Percentiles rank a stretch among this genome's conserved stretches.
These are phyloP conservation scores for Ustilaginoidea virens DNA, from an alignment of 2,329 filamentous ascomycete genomes.

Conservation along the genomic window DNA sequence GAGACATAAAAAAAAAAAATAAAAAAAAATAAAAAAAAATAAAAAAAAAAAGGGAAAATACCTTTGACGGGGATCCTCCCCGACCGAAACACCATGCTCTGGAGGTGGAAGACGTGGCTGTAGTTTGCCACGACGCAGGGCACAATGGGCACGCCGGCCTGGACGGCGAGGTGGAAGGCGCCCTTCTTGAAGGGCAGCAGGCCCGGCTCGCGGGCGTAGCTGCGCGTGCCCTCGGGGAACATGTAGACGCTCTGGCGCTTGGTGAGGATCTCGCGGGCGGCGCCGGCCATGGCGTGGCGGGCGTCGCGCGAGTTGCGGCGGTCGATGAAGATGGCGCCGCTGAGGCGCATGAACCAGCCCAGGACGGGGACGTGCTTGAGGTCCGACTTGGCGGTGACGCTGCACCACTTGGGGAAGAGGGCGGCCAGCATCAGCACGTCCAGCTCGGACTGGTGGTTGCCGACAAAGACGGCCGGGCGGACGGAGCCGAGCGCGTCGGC, in stretches of 20 bases:
- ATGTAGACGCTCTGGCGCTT: conserved; percentile 68
- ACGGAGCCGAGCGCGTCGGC: conserved; percentile 43
- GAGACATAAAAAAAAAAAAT: too few species aligned
- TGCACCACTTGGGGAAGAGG: conserved; percentile 84
- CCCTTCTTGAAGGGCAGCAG: conserved; percentile 98
- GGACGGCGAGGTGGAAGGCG: conserved; percentile 87
- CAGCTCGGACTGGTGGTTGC: conserved; percentile 92
- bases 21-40: not conserved
- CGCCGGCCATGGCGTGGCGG: conserved; percentile 69
- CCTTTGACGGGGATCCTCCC: conserved; percentile 64
- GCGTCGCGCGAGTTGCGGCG: conserved; percentile 72
- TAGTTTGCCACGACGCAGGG: conserved; percentile 74
- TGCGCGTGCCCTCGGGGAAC: conserved; percentile 86
- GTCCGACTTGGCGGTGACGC: conserved; percentile 80
- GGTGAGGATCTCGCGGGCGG: conserved; percentile 61
- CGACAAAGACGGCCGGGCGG: conserved; percentile 79
- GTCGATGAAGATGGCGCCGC: conserved; percentile 89
- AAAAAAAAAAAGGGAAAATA: conserved; percentile 17
- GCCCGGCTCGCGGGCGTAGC: conserved; percentile 66
- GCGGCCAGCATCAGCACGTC: conserved; percentile 83
- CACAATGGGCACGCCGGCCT: conserved; percentile 86
- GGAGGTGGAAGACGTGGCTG: conserved; percentile 52
- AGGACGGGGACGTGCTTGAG: conserved; percentile 69
- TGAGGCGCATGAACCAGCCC: conserved; percentile 87
- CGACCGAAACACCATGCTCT: conserved; percentile 47